Evolutionary conservation across 768 basidiomycete species (phyloP).

Genomic region (Tephrocybe rancida): DNA sequence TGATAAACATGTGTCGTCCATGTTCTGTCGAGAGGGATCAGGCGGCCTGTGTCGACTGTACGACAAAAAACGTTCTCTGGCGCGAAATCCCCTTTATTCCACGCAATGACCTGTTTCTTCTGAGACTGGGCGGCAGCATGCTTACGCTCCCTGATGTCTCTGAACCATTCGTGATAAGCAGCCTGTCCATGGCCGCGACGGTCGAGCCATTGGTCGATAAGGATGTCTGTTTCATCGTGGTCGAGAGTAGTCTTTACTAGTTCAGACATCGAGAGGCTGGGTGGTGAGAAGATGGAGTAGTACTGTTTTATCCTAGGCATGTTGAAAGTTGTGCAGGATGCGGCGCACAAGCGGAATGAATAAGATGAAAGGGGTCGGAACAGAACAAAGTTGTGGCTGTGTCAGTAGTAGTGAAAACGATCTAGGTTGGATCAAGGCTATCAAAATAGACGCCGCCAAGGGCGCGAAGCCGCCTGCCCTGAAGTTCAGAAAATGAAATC

Average conservation of each 20-base stretch:
- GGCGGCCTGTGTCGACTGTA: slow-evolving; percentile 75
- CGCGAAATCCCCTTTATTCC: slow-evolving; percentile 75
- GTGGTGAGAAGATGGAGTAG: slow-evolving; percentile 70
- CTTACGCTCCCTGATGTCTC: slow-evolving; percentile 65
- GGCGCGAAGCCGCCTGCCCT: slow-evolving; percentile 34
- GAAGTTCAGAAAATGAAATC: slow-evolving; percentile 9
- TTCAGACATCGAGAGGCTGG: slow-evolving; percentile 73
- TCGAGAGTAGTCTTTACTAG: slow-evolving; percentile 79
- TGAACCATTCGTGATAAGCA: slow-evolving; percentile 79
- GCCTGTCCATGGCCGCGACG: slow-evolving; percentile 62
- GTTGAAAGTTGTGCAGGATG: neutral
- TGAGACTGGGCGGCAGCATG: slow-evolving; percentile 45
- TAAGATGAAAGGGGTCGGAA: slow-evolving; percentile 6
- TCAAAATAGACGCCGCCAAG: slow-evolving; percentile 22
- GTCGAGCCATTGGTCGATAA: slow-evolving; percentile 86
- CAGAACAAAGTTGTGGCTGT: slow-evolving; percentile 21
- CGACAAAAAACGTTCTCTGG: slow-evolving; percentile 82
- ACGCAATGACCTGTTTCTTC: slow-evolving; percentile 53
- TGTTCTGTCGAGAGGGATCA: slow-evolving; percentile 80
- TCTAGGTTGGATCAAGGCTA: slow-evolving; percentile 18
- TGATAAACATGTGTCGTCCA: slow-evolving; percentile 85
- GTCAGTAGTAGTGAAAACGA: slow-evolving; percentile 19
- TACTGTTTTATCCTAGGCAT: slow-evolving; percentile 48
- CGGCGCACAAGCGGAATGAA: slow-evolving; percentile 8
- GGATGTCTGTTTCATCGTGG: slow-evolving; percentile 74